phyloP scores from a whole-genome alignment of 495 filamentous ascomycete genomes.

The Talaromyces borbonicus region DNA sequence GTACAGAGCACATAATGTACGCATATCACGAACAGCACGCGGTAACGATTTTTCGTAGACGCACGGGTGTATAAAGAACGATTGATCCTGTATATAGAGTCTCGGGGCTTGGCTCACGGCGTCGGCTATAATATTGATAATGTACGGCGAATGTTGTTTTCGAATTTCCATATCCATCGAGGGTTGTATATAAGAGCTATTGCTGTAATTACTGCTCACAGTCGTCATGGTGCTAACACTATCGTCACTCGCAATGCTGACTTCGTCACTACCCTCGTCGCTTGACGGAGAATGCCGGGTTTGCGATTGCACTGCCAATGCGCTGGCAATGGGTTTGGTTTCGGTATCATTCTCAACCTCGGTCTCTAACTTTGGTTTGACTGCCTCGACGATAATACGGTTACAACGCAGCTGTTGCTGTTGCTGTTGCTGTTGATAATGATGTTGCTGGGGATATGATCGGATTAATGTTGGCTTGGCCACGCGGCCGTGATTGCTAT shows the following conservation, averaged over 20 bases:
- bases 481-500: background rate
- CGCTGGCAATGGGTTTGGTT: background rate
- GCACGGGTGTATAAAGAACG: conserved; percentile 28
- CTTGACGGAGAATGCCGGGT: background rate
- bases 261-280: background rate
- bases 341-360: background rate
- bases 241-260: background rate
- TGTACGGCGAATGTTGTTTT: conserved; percentile 15
- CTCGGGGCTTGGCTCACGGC: conserved; percentile 14
- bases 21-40: conserved; percentile 17
- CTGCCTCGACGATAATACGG: background rate
- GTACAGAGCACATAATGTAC: conserved; percentile 16
- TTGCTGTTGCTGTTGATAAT: background rate
- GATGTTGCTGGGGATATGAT: background rate
- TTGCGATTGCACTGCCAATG: no score
- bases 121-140: conserved; percentile 15
- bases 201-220: background rate
- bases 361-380: background rate
- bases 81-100: conserved; percentile 14
- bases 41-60: conserved; percentile 23
- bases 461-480: background rate
- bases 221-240: background rate
- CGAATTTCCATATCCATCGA: conserved; percentile 18
- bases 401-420: background rate
- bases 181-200: conserved; percentile 5